phyloP scores from a whole-genome alignment of 345 rosid species.

The Bruguiera parviflora region DNA sequence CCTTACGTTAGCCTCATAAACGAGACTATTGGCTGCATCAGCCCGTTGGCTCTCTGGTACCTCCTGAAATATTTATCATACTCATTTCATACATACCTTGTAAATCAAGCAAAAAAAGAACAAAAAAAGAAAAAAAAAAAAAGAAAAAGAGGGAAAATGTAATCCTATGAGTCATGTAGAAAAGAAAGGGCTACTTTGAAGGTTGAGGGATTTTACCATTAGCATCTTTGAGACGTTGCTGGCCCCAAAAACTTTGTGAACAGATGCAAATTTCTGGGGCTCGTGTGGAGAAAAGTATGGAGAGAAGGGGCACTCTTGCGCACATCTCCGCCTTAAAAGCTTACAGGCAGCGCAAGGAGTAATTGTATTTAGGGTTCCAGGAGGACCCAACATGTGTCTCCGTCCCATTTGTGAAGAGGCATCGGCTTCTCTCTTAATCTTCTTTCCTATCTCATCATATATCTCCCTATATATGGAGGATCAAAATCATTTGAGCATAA shows the following conservation, averaged over 20 bases:
- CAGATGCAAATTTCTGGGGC: conserved; percentile 90
- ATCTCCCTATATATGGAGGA: conserved; percentile 49
- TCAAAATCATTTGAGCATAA: background rate
- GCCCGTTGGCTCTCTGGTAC: conserved; percentile 82
- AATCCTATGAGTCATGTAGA: background rate
- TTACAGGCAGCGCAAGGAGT: conserved; percentile 99
- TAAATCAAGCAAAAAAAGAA: too few species aligned
- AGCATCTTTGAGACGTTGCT: conserved; percentile 98
- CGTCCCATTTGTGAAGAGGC: conserved; percentile 61
- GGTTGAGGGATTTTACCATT: conserved; percentile 41
- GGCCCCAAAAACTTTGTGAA: conserved; percentile 95
- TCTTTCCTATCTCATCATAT: conserved; percentile 80
- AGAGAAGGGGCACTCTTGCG: conserved; percentile 94
- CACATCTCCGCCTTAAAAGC: conserved; percentile 85
- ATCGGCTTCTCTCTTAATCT: conserved; percentile 80
- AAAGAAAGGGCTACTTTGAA: background rate
- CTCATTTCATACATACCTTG: background rate
- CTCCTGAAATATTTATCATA: conserved; percentile 43
- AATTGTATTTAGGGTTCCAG: conserved; percentile 76
- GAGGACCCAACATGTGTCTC: conserved; percentile 74
- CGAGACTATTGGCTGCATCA: conserved; percentile 87
- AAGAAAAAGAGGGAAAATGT: background rate
- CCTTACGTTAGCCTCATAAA: conserved; percentile 92
- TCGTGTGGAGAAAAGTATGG: conserved; percentile 97
- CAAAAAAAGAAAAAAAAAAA: background rate